Base-by-base conservation (phyloP, 306 rosid species). In the Echinosophora koreensis region DNA sequence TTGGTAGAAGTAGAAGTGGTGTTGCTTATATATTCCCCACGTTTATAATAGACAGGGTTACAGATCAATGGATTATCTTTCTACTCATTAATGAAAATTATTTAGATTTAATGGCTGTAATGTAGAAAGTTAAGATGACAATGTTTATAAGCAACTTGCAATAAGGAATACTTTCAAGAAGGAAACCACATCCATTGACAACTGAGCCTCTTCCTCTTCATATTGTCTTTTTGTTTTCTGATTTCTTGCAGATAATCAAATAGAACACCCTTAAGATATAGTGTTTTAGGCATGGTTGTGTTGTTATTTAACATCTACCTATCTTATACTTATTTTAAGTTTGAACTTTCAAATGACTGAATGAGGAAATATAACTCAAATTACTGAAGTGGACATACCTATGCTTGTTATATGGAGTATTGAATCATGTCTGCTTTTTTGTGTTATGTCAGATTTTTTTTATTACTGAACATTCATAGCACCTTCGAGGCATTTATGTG, bases 101-200 rank as follows among this genome's bases (percentile, higher is more conserved):
- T 59, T 39, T 50, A 11, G 72, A 52, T 62, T 71, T 51, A 10
- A 57, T 30, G 50, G 51, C 14, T 14, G 42, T 6, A 71, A 7
- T 41, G 55, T 13, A 39, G 57, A 58, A 66, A 66, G 62, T 27
- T 57, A n/a, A 80, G 80, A 74, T 50, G 70, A 44, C 9, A 60
- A 81, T 0, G 3, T 37, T 66, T 74, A 12, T 59, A 44, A 74
- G 42, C 63, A 59, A 74, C 68, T 67, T 63, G 75, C 91, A 94
- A 97, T 83, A 89, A 92, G 76, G 97, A 87, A 68, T 94, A 94
- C 79, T 94, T 92, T 85, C 97, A 94, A 89, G 98, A 94, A 89
- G 98, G 98, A 49, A 79, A 88, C 72, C 87, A 94, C 83, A 84
- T 94, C 35, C 89, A 90, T 78, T 90, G 82, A 71, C 90, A 86